These are phyloP conservation scores for Drosera capensis DNA, from an alignment of 148 eudicot genomes.

Conservation along the genomic window DNA sequence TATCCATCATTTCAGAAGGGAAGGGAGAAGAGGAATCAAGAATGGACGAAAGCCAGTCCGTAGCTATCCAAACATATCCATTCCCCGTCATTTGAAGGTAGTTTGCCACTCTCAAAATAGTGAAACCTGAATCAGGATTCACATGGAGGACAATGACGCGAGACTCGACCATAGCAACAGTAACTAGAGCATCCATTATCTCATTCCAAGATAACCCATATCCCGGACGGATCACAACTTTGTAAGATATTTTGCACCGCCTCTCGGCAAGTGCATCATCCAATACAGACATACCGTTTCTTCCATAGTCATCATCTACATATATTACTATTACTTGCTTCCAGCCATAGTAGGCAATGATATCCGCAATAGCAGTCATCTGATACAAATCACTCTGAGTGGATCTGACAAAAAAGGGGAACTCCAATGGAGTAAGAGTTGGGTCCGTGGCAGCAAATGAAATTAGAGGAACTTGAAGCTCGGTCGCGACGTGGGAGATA, in stretches of 20 bases:
- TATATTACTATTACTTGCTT: slow-evolving; percentile 25
- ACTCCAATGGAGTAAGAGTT: slow-evolving; percentile 31
- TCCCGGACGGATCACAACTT: slow-evolving; percentile 25
- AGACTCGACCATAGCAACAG: slow-evolving; percentile 24
- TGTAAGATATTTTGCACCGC: slow-evolving; percentile 32
- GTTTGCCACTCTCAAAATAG: slow-evolving; percentile 22
- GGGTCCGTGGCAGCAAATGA: slow-evolving; percentile 45
- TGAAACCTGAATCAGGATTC: slow-evolving; percentile 13
- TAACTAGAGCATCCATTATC: slow-evolving; percentile 14
- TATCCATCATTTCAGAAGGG: neutral
- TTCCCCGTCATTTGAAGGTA: slow-evolving; percentile 25
- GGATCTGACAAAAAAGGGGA: slow-evolving; percentile 40
- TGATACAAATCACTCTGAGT: slow-evolving; percentile 29
- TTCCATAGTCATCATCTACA: slow-evolving; percentile 26
- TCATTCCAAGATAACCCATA: slow-evolving; percentile 2
- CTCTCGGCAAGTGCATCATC: slow-evolving; percentile 28
- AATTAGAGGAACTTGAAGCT: slow-evolving; percentile 38
- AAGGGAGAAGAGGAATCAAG: slow-evolving; percentile 18
- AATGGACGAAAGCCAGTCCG: slow-evolving; percentile 27
- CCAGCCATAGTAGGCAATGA: slow-evolving; percentile 21
- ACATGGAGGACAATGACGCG: slow-evolving; percentile 34
- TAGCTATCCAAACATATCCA: slow-evolving; percentile 46
- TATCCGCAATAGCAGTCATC: slow-evolving; percentile 40
- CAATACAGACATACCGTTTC: slow-evolving; percentile 22
- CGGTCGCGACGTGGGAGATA: slow-evolving; percentile 32